Evolutionary conservation across 495 filamentous ascomycete species (phyloP), one percentile per base, ranked within the genome.

Genomic region (Daldinia loculata): DNA sequence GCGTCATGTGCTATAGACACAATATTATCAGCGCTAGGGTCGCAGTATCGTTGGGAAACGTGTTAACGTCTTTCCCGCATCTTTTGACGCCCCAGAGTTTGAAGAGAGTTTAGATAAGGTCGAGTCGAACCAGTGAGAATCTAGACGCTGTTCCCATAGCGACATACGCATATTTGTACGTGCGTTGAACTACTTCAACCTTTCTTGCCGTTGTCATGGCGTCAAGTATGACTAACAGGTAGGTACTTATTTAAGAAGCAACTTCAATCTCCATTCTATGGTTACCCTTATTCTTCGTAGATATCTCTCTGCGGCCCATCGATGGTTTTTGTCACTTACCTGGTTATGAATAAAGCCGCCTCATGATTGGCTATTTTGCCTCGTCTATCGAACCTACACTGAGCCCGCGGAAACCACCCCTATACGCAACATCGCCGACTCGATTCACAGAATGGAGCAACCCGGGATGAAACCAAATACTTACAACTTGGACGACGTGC

Each of bases 401-500:
- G 2, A 53, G 4, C 2, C 5, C 15, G 5, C 6, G 6, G 26
- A 30, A 53, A 2, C 14, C 15, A 30, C 4, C 1, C 5, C 26
- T 0, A n/a, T n/a, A 53, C 15, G 2, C 50, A 53, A 30, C 26
- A 53, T 30, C 12, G 27, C 26, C 2, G 24, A 53, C 22, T 30
- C 26, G 26, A 17, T 12, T 53, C 15, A 12, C 15, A 30, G 50
- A 9, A n/a, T n/a, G 24, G 55, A 36, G n/a, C 55, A 19, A 39
- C 61, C 24, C 24, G 27, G 9, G 1, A 38, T 22, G 11, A n/a
- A 24, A 11, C 19, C 38, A 11, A 14, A 30, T 6, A 11, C 14
- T 32, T 64, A 52, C 63, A 22, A 74, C 27, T 50, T 71, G 3
- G 72, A 74, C 17, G 43, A 67, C 45, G 19, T 39, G 12, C 3